Evolutionary conservation across 139 green algal genomes (phyloP).

Genomic region (Raphidocelis subcapitata): DNA sequence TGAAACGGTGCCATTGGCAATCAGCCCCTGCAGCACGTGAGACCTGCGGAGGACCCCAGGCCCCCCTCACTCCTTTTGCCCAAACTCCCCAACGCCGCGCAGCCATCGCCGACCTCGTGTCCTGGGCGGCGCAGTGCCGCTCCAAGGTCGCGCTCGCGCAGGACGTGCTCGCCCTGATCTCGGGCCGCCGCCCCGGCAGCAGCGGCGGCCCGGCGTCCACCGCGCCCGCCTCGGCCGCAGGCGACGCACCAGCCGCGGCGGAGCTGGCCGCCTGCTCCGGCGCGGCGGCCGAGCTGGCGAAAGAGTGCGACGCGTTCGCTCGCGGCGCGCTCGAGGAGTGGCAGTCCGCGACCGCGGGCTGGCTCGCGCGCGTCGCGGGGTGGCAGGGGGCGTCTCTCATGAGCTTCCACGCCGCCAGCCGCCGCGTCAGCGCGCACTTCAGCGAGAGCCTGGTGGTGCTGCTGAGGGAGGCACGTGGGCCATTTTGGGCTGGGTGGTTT

Average conservation of each 20-base stretch:
- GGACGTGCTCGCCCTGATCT: constrained; percentile 6
- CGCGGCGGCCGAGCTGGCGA: constrained; percentile 37
- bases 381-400: constrained; percentile 76
- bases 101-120: constrained; percentile 17
- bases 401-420: constrained; percentile 63
- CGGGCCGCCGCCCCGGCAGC: not conserved
- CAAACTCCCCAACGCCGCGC: no score
- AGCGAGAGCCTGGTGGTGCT: constrained; percentile 67
- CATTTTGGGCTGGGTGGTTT: no score
- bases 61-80: no score
- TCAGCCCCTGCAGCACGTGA: no score
- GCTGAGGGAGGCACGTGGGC: constrained; percentile 55
- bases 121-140: constrained; percentile 5
- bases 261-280: constrained; percentile 6
- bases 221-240: no score
- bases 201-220: no score
- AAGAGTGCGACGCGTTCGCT: not conserved
- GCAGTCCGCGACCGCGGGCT: constrained; percentile 25
- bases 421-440: constrained; percentile 75
- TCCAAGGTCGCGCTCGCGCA: constrained; percentile 2
- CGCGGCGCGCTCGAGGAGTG: not conserved
- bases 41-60: constrained; percentile 16
- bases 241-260: no score
- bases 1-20: no score
- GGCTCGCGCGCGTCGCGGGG: constrained; percentile 53